These are phyloP conservation scores for Melaleuca quinquenervia DNA, from an alignment of 345 rosid genomes.

Conservation along the genomic window DNA sequence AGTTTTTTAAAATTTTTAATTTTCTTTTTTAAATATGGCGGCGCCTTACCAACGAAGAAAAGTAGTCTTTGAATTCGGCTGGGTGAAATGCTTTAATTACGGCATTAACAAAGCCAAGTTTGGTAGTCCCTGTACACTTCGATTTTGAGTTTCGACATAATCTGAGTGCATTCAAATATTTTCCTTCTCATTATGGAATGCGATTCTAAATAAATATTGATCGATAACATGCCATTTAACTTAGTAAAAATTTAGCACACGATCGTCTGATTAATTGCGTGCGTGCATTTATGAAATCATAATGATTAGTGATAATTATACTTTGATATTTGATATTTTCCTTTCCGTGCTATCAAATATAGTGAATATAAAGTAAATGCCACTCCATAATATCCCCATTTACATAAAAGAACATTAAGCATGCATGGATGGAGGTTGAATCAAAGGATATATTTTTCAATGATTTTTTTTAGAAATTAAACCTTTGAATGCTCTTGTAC, in stretches of 20 bases:
- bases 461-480: not conserved
- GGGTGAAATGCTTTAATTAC: not conserved
- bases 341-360: not conserved
- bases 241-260: too few species aligned
- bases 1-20: not conserved
- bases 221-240: not conserved
- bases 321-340: not conserved
- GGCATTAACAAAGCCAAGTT: not conserved
- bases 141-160: not conserved
- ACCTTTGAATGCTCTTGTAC: not conserved
- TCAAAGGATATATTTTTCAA: not conserved
- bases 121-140: not conserved
- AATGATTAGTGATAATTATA: fast-evolving
- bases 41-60: not conserved
- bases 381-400: not conserved
- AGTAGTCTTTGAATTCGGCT: not conserved
- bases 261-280: too few species aligned
- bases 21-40: not conserved
- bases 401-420: not conserved
- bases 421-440: not conserved
- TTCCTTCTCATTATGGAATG: not conserved
- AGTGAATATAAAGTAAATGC: not conserved
- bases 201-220: not conserved
- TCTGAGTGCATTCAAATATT: not conserved
- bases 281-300: fast-evolving